These are phyloP conservation scores for Dothideomycetes sp. DNA, from an alignment of 2,329 filamentous ascomycete genomes.

Conservation along the genomic window DNA sequence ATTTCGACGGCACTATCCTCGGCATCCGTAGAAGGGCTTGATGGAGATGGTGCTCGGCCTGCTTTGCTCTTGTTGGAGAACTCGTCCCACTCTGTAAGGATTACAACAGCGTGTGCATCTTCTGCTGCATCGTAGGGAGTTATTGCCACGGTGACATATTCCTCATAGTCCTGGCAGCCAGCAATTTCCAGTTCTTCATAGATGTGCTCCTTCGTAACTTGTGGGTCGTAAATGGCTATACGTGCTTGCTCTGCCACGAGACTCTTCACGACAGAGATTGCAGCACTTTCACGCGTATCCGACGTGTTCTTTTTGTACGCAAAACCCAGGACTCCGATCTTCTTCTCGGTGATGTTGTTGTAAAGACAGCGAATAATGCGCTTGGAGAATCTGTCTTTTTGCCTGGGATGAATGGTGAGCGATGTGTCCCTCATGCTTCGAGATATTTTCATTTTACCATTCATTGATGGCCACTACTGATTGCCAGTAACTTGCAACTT, in stretches of 20 bases:
- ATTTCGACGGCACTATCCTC: conserved; percentile 5
- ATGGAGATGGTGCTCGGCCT: conserved; percentile 4
- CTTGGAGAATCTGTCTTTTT: conserved; percentile 56
- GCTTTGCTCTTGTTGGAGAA: conserved; percentile 20
- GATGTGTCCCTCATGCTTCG: too few species aligned
- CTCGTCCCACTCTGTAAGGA: conserved; percentile 25
- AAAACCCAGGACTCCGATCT: conserved; percentile 60
- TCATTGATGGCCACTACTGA: conserved; percentile 68
- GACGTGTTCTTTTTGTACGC: conserved; percentile 73
- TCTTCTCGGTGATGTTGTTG: conserved; percentile 59
- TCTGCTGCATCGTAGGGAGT: conserved; percentile 22
- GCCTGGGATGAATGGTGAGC: conserved; percentile 17
- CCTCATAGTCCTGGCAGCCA: conserved; percentile 14
- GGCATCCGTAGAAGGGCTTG: conserved; percentile 3
- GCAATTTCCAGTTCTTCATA: conserved; percentile 19
- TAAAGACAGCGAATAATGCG: conserved; percentile 57
- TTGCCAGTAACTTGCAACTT: conserved; percentile 67
- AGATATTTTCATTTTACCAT: too few species aligned
- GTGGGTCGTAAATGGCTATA: conserved; percentile 58
- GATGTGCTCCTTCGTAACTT: conserved; percentile 23
- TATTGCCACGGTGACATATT: conserved; percentile 17
- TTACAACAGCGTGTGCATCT: conserved; percentile 22
- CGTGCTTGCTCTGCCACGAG: conserved; percentile 53
- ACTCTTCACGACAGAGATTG: conserved; percentile 55
- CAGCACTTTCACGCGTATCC: conserved; percentile 61